phyloP scores from a whole-genome alignment of 495 filamentous ascomycete genomes.

The Tuber brumale region DNA sequence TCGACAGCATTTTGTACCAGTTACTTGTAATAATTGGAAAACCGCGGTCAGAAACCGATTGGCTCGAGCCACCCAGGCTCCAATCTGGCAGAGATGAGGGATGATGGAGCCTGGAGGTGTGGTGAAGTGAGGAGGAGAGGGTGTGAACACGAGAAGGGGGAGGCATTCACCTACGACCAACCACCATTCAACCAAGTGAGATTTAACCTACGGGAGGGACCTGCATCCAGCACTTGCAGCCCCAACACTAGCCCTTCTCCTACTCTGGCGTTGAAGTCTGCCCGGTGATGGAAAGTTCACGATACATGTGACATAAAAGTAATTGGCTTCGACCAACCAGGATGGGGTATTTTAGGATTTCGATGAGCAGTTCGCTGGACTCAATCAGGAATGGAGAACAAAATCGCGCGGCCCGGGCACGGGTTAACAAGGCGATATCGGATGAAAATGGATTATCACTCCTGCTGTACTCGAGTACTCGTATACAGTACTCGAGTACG shows the following conservation, averaged over 20 bases:
- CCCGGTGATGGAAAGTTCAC: not conserved
- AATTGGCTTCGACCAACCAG: not conserved
- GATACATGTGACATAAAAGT: not conserved
- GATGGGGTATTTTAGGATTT: not conserved
- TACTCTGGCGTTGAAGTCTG: not conserved
- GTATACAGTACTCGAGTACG: not conserved
- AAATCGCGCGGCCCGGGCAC: not conserved
- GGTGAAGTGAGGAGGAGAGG: not conserved
- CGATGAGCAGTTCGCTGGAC: not conserved
- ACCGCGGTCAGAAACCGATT: too few species aligned
- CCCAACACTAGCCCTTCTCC: not conserved
- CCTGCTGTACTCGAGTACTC: not conserved
- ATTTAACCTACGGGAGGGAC: not conserved
- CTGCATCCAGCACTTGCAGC: not conserved
- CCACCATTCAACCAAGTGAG: not conserved
- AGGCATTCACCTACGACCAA: not conserved
- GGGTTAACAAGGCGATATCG: not conserved
- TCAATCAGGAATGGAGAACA: not conserved
- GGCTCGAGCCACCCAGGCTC: too few species aligned
- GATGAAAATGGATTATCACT: not conserved
- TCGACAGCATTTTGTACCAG: not conserved
- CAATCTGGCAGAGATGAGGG: not conserved
- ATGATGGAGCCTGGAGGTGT: not conserved
- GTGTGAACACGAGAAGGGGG: not conserved
- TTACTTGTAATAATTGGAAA: too few species aligned